A percentile compares a stretch with the other conserved stretches of the same genome.
Evolutionary conservation across 176 grass and related monocot genomes (phyloP).

Genomic region (Stipa capillata): DNA sequence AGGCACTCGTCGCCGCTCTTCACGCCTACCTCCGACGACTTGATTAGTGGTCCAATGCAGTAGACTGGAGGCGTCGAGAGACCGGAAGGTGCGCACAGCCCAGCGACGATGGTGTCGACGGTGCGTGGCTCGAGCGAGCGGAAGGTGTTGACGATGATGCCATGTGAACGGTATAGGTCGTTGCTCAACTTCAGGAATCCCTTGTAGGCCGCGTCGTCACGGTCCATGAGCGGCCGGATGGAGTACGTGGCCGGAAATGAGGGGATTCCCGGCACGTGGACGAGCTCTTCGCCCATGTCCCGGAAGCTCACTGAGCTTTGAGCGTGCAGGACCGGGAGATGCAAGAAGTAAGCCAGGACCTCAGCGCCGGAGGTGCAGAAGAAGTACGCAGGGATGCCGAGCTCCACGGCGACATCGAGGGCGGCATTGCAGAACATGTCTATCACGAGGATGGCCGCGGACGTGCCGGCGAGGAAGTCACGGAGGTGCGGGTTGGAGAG

Average conservation of each 20-base stretch:
- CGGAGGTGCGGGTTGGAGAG: conserved; percentile 29
- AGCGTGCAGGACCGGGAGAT: conserved; percentile 17
- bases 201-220: conserved; percentile 35
- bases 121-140: conserved; percentile 35
- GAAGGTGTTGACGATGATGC: conserved; percentile 65
- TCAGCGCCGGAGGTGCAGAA: conserved; percentile 49
- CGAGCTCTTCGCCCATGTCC: conserved; percentile 15
- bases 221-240: conserved; percentile 33
- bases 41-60: conserved; percentile 61
- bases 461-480: conserved; percentile 18
- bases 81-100: conserved; percentile 22
- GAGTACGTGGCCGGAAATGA: conserved; percentile 42
- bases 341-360: conserved; percentile 16
- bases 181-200: not conserved
- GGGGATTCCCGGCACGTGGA: conserved; percentile 22
- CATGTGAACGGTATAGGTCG: not conserved
- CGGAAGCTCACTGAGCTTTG: not conserved
- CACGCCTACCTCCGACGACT: conserved; percentile 33
- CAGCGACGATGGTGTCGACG: conserved; percentile 17
- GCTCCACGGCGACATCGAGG: conserved; percentile 34
- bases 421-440: conserved; percentile 50
- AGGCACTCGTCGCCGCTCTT: conserved; percentile 23
- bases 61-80: conserved; percentile 6
- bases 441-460: conserved; percentile 33
- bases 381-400: conserved; percentile 39